Evolutionary conservation across 768 basidiomycete genomes (phyloP).

Genomic region (Trametes coccinea): DNA sequence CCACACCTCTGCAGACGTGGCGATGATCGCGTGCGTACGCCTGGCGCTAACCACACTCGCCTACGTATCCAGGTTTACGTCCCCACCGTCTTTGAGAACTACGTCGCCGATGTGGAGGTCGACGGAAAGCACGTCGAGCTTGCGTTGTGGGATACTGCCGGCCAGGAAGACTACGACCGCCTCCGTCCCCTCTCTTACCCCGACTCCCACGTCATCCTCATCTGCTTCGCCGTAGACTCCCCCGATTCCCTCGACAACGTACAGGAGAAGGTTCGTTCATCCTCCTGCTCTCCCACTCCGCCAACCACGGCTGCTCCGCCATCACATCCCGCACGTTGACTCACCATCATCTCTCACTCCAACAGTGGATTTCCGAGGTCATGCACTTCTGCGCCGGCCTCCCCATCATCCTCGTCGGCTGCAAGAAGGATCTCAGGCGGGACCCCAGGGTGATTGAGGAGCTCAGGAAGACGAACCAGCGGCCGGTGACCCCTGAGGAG

Average conservation of each 20-base stretch:
- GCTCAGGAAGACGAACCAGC: slow-evolving; percentile 90
- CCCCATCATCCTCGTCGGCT: slow-evolving; percentile 96
- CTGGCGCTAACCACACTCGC: slow-evolving; percentile 10
- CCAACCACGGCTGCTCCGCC: neutral
- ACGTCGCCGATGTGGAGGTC: slow-evolving; percentile 98
- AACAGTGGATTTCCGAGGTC: slow-evolving; percentile 97
- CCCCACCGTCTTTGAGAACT: slow-evolving; percentile 99
- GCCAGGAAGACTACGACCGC: slow-evolving; percentile 99
- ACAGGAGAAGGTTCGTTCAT: slow-evolving; percentile 87
- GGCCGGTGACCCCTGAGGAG: slow-evolving; percentile 93
- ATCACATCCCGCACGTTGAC: neutral
- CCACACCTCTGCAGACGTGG: slow-evolving; percentile 10
- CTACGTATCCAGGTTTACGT: slow-evolving; percentile 79
- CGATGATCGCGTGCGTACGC: slow-evolving; percentile 11
- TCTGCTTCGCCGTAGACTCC: slow-evolving; percentile 98
- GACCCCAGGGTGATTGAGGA: slow-evolving; percentile 93
- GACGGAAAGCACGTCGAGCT: slow-evolving; percentile 98
- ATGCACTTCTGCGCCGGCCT: slow-evolving; percentile 95
- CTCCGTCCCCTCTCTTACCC: slow-evolving; percentile 97
- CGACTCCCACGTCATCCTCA: slow-evolving; percentile 99
- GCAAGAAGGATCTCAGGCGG: slow-evolving; percentile 97
- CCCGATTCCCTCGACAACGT: slow-evolving; percentile 99
- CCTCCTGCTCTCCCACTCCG: neutral
- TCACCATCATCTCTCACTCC: neutral
- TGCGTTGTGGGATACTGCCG: slow-evolving; percentile 99